These are phyloP conservation scores for Aspergillus brasiliensis DNA, from an alignment of 2,329 filamentous ascomycete species.

Conservation along the genomic window DNA sequence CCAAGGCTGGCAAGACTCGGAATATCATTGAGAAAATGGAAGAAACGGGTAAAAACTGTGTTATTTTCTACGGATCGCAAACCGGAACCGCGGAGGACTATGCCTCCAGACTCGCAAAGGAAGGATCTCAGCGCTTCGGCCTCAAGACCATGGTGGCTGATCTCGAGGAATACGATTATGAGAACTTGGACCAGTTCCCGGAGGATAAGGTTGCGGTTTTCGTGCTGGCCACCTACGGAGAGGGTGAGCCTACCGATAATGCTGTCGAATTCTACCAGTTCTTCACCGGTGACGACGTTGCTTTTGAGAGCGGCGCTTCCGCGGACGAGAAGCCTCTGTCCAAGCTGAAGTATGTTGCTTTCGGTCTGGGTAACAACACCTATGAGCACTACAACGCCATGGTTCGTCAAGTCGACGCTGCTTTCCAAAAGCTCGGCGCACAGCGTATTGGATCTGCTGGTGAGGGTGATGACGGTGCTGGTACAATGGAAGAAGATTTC, in stretches of 20 bases:
- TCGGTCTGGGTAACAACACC: constrained; percentile 97
- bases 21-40: constrained; percentile 97
- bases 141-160: constrained; percentile 98
- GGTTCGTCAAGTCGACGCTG: constrained; percentile 87
- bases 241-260: constrained; percentile 98
- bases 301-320: constrained; percentile 71
- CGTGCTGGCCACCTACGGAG: constrained; percentile 93
- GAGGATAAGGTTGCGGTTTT: constrained; percentile 93
- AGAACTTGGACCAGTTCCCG: constrained; percentile 86
- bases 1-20: constrained; percentile 80
- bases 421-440: constrained; percentile 78
- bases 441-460: constrained; percentile 83
- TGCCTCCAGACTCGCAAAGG: constrained; percentile 91
- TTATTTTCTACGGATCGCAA: constrained; percentile 98
- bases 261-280: constrained; percentile 99
- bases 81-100: constrained; percentile 99
- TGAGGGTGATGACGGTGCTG: constrained; percentile 95
- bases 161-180: constrained; percentile 95
- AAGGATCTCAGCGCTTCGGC: constrained; percentile 93
- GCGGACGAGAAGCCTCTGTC: constrained; percentile 70
- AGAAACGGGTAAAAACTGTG: constrained; percentile 92
- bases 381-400: constrained; percentile 99
- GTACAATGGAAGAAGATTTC: constrained; percentile 99
- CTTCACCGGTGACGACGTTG: constrained; percentile 75
- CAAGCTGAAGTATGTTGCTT: constrained; percentile 89